Conservation (phyloP, 1,139 yeast genomes). For the Suhomyces bokatorum region DNA sequence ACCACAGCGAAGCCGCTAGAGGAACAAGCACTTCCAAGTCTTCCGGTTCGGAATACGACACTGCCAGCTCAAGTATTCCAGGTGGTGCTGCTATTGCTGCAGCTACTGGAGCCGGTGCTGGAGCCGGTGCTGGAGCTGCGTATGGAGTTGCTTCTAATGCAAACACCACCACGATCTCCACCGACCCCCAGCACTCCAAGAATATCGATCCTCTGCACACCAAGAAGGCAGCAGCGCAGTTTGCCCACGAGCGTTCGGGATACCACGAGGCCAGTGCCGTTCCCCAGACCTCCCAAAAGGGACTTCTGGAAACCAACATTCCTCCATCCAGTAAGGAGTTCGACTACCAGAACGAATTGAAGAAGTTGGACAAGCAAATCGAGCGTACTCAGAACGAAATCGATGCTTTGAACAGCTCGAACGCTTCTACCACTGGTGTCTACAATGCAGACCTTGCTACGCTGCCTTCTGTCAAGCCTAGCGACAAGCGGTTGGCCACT, state of each 20-base stretch:
- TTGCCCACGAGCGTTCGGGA: constrained; percentile 2
- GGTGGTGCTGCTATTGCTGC: constrained; percentile 5
- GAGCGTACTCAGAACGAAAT: constrained; percentile 29
- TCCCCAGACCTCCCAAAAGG: background rate
- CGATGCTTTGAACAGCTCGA: constrained; percentile 21
- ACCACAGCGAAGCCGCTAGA: constrained; percentile 23
- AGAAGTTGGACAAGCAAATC: constrained; percentile 26
- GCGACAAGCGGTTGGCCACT: constrained; percentile 3
- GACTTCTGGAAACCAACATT: constrained; percentile 11
- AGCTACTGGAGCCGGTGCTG: constrained; percentile 10
- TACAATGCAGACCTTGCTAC: constrained; percentile 17
- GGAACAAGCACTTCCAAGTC: constrained; percentile 35
- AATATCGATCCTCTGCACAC: background rate
- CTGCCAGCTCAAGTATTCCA: no score
- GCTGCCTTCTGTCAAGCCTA: background rate
- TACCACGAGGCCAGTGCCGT: background rate
- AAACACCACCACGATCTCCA: background rate
- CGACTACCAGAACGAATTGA: constrained; percentile 26
- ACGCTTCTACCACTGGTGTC: constrained; percentile 22
- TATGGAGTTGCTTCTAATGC: background rate
- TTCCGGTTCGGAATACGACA: constrained; percentile 10
- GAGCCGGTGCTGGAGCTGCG: constrained; percentile 13
- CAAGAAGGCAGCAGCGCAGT: constrained; percentile 1
- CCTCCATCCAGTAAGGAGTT: constrained; percentile 22
- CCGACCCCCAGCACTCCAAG: background rate